A percentile compares a stretch with the other conserved stretches of the same genome.
These are phyloP conservation scores for Fusarium fracticaudum DNA, from an alignment of 2,329 filamentous ascomycete species.

Conservation along the genomic window DNA sequence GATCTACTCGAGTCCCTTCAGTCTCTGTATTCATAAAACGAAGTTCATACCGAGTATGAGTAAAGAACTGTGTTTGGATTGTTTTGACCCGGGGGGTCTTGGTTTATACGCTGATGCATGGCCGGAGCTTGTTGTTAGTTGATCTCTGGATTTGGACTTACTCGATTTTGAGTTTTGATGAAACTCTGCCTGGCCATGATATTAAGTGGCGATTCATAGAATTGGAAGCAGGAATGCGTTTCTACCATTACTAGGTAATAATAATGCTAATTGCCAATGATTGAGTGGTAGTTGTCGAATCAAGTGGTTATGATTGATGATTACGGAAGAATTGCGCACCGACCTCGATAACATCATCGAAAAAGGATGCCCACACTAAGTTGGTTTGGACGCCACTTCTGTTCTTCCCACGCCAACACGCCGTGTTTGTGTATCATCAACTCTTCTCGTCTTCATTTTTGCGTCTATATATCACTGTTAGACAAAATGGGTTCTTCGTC, in stretches of 20 bases:
- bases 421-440: neutral
- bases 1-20: neutral
- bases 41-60: neutral
- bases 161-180: neutral
- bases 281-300: neutral
- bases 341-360: constrained; percentile 31
- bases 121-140: neutral
- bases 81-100: neutral
- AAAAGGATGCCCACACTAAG: constrained; percentile 1
- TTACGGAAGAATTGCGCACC: constrained; percentile 41
- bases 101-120: neutral
- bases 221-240: neutral
- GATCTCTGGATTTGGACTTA: neutral
- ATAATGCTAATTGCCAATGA: neutral
- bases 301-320: neutral
- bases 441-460: neutral
- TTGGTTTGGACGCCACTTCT: constrained; percentile 4
- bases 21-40: neutral
- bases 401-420: neutral
- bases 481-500: constrained; percentile 55
- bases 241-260: neutral
- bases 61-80: neutral
- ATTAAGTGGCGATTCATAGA: neutral
- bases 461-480: neutral
- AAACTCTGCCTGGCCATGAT: neutral